Percentiles rank a stretch among this genome's conserved stretches.
Conservation (phyloP, 2,329 filamentous ascomycete genomes). For the Penicillium sp. region DNA sequence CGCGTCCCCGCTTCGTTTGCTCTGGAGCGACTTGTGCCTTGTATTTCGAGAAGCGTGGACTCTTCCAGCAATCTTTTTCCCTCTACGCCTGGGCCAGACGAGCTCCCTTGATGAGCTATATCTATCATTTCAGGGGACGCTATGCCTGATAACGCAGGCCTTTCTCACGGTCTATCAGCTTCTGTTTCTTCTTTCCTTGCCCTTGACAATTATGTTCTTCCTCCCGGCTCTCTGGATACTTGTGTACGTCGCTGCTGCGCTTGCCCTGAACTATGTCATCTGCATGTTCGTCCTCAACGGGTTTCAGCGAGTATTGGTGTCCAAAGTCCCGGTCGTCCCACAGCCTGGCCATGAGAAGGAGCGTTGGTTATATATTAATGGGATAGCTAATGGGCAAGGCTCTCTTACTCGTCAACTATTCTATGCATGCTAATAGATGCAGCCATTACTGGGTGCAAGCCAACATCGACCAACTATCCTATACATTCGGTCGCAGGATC, state of each 20-base stretch:
- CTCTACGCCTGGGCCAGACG: constrained; percentile 57
- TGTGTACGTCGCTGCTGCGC: constrained; percentile 32
- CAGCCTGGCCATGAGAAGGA: constrained; percentile 59
- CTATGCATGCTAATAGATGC: neutral
- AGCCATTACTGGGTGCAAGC: constrained; percentile 67
- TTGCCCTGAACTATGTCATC: constrained; percentile 36
- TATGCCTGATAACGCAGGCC: constrained; percentile 61
- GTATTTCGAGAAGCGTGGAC: constrained; percentile 38
- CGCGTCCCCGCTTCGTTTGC: constrained; percentile 44
- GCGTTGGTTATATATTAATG: constrained; percentile 81
- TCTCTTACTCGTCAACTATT: constrained; percentile 45
- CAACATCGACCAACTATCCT: constrained; percentile 71
- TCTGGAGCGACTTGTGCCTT: constrained; percentile 46
- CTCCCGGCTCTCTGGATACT: constrained; percentile 41
- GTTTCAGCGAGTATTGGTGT: constrained; percentile 55
- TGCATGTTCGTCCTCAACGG: constrained; percentile 44
- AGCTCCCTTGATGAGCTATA: constrained; percentile 67
- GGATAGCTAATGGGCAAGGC: constrained; percentile 55
- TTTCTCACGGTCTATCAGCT: constrained; percentile 64
- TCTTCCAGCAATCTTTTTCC: constrained; percentile 65
- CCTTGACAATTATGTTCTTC: constrained; percentile 53
- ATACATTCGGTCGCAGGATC: constrained; percentile 72
- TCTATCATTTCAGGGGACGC: constrained; percentile 60
- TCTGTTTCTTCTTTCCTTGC: constrained; percentile 62
- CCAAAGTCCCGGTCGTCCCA: constrained; percentile 25